phyloP scores from a whole-genome alignment of 805 yeast genomes.

The Yamadazyma takamatsuzukensis region DNA sequence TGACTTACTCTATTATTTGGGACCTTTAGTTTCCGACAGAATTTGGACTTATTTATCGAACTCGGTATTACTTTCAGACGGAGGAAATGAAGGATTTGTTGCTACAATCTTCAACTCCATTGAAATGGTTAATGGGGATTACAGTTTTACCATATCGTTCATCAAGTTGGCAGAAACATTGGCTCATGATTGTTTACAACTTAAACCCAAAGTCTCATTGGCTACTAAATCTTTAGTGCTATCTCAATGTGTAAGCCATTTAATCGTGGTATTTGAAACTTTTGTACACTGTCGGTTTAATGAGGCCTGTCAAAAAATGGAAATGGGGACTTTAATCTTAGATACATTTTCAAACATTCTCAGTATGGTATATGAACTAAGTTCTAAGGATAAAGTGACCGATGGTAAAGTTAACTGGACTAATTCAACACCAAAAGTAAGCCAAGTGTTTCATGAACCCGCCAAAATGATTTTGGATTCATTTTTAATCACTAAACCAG shows the following conservation, averaged over 20 bases:
- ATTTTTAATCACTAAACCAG: slow-evolving; percentile 51
- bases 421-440: slow-evolving; percentile 31
- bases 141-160: slow-evolving; percentile 57
- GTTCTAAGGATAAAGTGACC: slow-evolving; percentile 16
- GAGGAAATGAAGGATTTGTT: slow-evolving; percentile 61
- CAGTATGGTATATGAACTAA: slow-evolving; percentile 46
- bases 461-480: slow-evolving; percentile 49
- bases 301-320: slow-evolving; percentile 51
- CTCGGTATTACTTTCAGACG: slow-evolving; percentile 60
- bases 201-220: slow-evolving; percentile 4
- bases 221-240: slow-evolving; percentile 41
- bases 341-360: slow-evolving; percentile 55
- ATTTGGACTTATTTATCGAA: slow-evolving; percentile 78
- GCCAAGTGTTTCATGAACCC: slow-evolving; percentile 48
- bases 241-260: slow-evolving; percentile 49
- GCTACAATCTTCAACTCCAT: slow-evolving; percentile 61
- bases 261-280: slow-evolving; percentile 70
- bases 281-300: slow-evolving; percentile 67
- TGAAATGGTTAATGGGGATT: slow-evolving; percentile 69
- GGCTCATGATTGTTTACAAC: slow-evolving; percentile 44
- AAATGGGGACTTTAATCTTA: slow-evolving; percentile 55
- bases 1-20: slow-evolving; percentile 47
- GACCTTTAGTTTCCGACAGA: slow-evolving; percentile 51
- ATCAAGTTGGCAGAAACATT: slow-evolving; percentile 54
- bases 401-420: slow-evolving; percentile 32